Base-by-base conservation (phyloP, 75 land plant genomes). In the Pinus tabuliformis region DNA sequence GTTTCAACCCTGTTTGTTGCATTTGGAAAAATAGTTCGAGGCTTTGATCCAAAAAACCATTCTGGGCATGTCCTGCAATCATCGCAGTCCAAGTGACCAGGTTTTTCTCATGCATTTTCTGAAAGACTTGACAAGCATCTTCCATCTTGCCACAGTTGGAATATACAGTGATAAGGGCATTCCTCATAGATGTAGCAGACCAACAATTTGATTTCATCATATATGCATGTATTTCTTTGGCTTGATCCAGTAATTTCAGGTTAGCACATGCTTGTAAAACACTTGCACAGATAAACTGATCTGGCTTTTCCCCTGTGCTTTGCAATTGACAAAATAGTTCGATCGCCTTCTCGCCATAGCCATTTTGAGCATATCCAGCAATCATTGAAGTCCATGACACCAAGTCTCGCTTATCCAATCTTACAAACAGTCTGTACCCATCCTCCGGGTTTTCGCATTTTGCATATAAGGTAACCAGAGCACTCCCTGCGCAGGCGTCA, bases 1-100 rank as follows among this genome's bases (percentile, higher is more conserved):
- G 79, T 73, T 78, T 57, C 17, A 78, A 22, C 16, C 79, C 79
- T 75, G 56, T 60, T 73, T 37, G 59, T 18, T 58, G 79, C 93
- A 91, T 89, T 30, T 81, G 62, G 5, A 15, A 45, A 74, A 89
- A 89, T 75, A 87, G 16, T 21, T 42, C 13, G 72, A 91, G 63
- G 59, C 86, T 76, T 14, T 89, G 83, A 64, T 74, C 59, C 49
- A 60, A 81, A 8, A 66, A 36, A n/a, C 59, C 54, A 59, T 73
- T 79, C 63, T 87, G 87, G 3, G 70, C 81, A 36, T 83, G 84
- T 13, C 87, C 94, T 3, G 89, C 83, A 52, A 91, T 77, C 9
- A 77, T 72, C 21, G 91, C 91, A 33, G 91, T 91, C 94, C 94
- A 91, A 52, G 91, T 82, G 36, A 91, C 74, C 49, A 86, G 82